Evolutionary conservation across 2,329 filamentous ascomycete species (phyloP).

Genomic region (Gaeumannomyces sp.): DNA sequence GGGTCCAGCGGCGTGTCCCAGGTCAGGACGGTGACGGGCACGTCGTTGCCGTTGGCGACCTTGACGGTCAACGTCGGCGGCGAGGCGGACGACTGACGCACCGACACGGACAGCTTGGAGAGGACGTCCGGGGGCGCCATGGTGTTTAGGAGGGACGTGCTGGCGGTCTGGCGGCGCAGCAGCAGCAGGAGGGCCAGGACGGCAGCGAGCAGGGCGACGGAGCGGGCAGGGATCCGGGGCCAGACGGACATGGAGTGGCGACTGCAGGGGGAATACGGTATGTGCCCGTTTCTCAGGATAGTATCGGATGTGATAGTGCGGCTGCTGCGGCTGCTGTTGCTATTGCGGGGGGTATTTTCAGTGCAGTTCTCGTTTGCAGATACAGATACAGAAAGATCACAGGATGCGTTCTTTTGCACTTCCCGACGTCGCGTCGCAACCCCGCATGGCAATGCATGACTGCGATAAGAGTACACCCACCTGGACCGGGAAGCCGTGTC

Average conservation of each 20-base stretch:
- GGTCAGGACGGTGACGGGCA: conserved; percentile 14
- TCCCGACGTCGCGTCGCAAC: not conserved
- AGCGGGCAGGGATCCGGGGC: not conserved
- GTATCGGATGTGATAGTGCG: not conserved
- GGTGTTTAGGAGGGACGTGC: not conserved
- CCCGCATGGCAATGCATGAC: not conserved
- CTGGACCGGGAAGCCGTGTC: not conserved
- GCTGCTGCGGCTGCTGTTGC: too few relatives aligned
- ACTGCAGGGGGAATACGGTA: not conserved
- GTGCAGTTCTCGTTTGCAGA: too few relatives aligned
- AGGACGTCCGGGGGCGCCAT: conserved; percentile 3
- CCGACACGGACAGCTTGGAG: conserved; percentile 4
- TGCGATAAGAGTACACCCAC: not conserved
- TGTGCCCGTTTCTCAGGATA: too few relatives aligned
- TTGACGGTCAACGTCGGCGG: conserved; percentile 11
- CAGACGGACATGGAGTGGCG: not conserved
- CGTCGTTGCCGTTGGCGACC: conserved; percentile 12
- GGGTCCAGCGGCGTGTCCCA: conserved; percentile 15
- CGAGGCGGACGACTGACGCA: not conserved
- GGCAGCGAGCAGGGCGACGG: not conserved
- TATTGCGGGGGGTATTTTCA: too few relatives aligned
- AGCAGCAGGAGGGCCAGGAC: not conserved
- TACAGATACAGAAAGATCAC: too few relatives aligned
- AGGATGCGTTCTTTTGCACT: too few relatives aligned
- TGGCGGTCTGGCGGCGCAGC: not conserved